These are phyloP conservation scores for Saprolegnia parasitica DNA, from an alignment of 352 stramenopile genomes.

Conservation along the genomic window DNA sequence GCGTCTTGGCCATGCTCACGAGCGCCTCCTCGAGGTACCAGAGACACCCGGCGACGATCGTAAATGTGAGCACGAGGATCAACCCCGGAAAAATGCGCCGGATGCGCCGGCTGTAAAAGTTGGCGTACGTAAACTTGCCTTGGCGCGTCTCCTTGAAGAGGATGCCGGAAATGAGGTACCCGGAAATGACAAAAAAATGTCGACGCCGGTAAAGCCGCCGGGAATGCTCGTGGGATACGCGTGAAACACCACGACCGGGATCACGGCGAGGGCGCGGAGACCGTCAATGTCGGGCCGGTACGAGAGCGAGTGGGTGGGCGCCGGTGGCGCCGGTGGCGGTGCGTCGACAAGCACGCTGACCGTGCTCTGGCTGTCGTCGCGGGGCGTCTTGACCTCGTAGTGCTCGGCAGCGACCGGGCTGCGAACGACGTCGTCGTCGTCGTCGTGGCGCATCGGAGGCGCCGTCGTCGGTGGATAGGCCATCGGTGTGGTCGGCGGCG, in stretches of 20 bases:
- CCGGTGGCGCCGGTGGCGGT: background rate
- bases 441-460: no score
- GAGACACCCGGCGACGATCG: constrained; percentile 12
- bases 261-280: constrained; percentile 13
- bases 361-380: background rate
- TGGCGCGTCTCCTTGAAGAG: constrained; percentile 27
- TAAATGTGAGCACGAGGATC: constrained; percentile 16
- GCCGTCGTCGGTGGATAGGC: no score
- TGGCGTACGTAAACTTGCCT: constrained; percentile 22
- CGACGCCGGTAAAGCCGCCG: constrained; percentile 24
- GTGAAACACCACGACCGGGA: constrained; percentile 23
- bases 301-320: constrained; percentile 1
- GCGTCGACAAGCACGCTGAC: background rate
- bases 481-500: no score
- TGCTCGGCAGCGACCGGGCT: background rate
- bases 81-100: constrained; percentile 23
- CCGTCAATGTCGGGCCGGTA: constrained; percentile 29
- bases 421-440: no score
- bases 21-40: constrained; percentile 13
- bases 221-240: constrained; percentile 16
- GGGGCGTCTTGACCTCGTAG: background rate
- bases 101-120: constrained; percentile 26
- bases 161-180: constrained; percentile 27
- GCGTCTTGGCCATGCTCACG: constrained; percentile 14
- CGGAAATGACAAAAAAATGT: constrained; percentile 30